Base-by-base conservation (phyloP, 345 rosid genomes). In the Stellera chamaejasme region DNA sequence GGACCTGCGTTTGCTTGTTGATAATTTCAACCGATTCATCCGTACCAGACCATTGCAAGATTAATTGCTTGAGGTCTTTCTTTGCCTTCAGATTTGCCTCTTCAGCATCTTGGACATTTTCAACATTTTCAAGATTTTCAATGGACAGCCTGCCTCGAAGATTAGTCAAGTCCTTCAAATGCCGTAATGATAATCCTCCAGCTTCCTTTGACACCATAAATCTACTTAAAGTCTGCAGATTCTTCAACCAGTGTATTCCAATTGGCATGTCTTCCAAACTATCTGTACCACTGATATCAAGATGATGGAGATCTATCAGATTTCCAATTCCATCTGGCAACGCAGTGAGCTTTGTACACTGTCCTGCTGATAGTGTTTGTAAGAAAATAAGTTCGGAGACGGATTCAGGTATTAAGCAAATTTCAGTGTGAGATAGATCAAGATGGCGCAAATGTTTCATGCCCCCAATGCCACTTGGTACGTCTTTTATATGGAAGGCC, bases 141-240 rank as follows among this genome's bases (percentile, higher is more conserved):
- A 75, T 50, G 27, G 44, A 53, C 19, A 75, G 70, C 13, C 41
- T 1, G 7, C 79, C 77, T 11, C 23, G 50, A n/a, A 76, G 72
- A 56, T 43, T 10, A 3, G 45, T 13, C 16, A 76, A 50, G 43
- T 55, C 54, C 51, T 59, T 59, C 62, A 76, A 62, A 43, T 67
- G 71, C 28, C 32, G 44, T 36, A 69, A 47, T 26, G 42, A 3
- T 0, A 60, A 43, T 10, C 59, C 60, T 2, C 45, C 23, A 19
- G 23, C 27, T 11, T 13, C 61, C 39, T 67, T 39, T 9, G 70
- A 68, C 48, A 73, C 64, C 27, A 67, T 28, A 27, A 61, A 72
- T 28, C 64, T 55, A 6, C 70, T 44, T 39, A 69, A 43, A 2
- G 36, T 51, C 10, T 23, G 65, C 11, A 77, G 68, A 59, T 52